Base-by-base conservation (phyloP, 2,329 filamentous ascomycete genomes). In the Fusarium napiforme region DNA sequence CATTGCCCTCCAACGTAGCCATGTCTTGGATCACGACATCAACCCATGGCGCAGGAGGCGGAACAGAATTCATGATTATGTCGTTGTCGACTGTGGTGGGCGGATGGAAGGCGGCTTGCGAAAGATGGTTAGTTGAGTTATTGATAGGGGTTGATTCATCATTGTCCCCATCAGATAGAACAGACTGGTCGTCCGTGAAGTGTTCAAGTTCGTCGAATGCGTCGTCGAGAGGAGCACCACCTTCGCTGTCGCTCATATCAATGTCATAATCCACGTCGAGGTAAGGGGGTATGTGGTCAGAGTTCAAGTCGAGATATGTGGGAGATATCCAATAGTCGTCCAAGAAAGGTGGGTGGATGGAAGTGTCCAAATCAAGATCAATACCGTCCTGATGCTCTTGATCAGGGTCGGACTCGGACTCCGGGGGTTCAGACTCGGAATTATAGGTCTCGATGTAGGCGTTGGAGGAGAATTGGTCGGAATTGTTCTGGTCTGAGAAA, bases 231-330 rank as follows among this genome's bases (percentile, higher is more conserved):
- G 78, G 73, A 56, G 74, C 79, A 49, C 81, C 80, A 34, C 80
- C 79, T 60, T 83, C 80, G 60, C 76, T 78, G 28, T 82, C 82
- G 75, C 78, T 81, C 79, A 83, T 80, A 40, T 78, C 78, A 39
- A 79, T 63, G 42, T 82, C 80, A 70, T 79, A 71, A 37, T 79
- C 77, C 36, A 72, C 64, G 26, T 72, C 67, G 19, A 73, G 49
- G 53, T 75, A 60, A 45, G 71, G 32, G 45, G 73, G 36, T 42
- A 60, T 58, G 40, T 66, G 57, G 67, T 70, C 63, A 34, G 60
- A 26, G 37, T 70, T 21, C 32, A 62, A 39, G 59, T 70, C 26
- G 50, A 50, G 46, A 64, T 70, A 60, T 46, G 52, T 55, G 60
- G 47, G 28, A 53, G 69, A 47, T 36, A 34, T 52, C 47, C 52